Evolutionary conservation across 345 rosid genomes (phyloP).

Genomic region (Syzygium aromaticum): DNA sequence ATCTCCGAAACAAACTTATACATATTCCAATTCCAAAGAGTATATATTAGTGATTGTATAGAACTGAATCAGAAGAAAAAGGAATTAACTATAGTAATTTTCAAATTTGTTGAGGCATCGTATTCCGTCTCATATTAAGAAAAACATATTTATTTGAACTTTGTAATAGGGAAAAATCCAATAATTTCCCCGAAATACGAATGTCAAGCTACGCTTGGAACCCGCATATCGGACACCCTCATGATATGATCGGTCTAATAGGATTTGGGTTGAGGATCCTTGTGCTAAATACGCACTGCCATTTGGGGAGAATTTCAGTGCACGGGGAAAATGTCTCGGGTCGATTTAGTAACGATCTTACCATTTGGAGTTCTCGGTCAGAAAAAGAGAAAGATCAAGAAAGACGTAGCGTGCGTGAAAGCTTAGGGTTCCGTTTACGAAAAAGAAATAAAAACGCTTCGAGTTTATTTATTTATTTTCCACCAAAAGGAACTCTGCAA

Average conservation of each 20-base stretch:
- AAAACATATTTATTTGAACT: not conserved
- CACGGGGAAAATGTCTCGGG: not conserved
- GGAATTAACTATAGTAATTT: not conserved
- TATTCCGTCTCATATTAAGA: not conserved
- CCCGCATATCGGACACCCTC: fast-evolving
- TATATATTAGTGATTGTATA: not conserved
- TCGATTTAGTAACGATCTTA: fast-evolving
- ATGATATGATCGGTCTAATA: not conserved
- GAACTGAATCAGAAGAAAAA: not conserved
- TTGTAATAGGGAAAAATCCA: not conserved
- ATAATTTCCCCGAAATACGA: not conserved
- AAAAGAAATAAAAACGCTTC: not conserved
- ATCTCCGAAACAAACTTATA: not conserved
- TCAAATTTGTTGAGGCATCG: not conserved
- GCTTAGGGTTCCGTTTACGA: not conserved
- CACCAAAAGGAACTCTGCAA: not conserved
- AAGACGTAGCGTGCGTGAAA: not conserved
- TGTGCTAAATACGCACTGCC: fast-evolving
- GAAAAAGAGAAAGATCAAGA: not conserved
- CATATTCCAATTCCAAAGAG: not conserved
- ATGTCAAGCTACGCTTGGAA: not conserved
- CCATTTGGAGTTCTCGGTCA: not conserved
- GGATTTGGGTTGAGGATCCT: fast-evolving
- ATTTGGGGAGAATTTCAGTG: not conserved
- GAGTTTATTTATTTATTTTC: too few relatives aligned